These are phyloP conservation scores for Leishmania martiniquensis DNA, from an alignment of 208 protist genomes.

Conservation along the genomic window DNA sequence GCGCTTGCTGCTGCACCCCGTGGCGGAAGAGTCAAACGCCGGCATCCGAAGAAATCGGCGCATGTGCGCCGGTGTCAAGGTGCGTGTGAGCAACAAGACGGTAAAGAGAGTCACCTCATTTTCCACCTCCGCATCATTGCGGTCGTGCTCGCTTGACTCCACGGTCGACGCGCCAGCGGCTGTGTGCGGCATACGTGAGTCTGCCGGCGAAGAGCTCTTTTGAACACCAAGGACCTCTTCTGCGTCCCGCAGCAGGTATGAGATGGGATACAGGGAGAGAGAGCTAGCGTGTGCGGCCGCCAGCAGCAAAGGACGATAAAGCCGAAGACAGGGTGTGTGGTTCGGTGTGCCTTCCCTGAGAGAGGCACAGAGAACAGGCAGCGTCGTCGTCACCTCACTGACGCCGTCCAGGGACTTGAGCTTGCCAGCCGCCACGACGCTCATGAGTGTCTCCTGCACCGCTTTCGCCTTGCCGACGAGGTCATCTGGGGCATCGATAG, in stretches of 20 bases:
- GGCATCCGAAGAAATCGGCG: constrained; percentile 50
- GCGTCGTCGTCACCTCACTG: constrained; percentile 55
- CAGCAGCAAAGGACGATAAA: constrained; percentile 51
- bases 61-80: constrained; percentile 47
- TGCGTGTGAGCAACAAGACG: constrained; percentile 42
- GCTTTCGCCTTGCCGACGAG: constrained; percentile 28
- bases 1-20: neutral
- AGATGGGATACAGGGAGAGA: constrained; percentile 64
- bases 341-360: constrained; percentile 53
- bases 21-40: neutral
- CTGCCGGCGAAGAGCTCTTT: neutral
- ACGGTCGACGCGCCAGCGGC: neutral
- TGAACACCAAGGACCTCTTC: constrained; percentile 31
- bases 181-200: neutral
- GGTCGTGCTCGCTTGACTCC: neutral
- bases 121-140: neutral
- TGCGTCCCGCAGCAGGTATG: constrained; percentile 45
- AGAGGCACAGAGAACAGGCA: constrained; percentile 77
- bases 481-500: constrained; percentile 24
- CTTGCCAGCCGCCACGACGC: constrained; percentile 21
- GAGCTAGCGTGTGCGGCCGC: constrained; percentile 37
- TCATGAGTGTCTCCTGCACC: constrained; percentile 19
- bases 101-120: constrained; percentile 54
- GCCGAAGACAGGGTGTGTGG: constrained; percentile 39
- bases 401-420: constrained; percentile 28